Evolutionary conservation across 345 rosid species (phyloP), one percentile per base, ranked within the genome.

Genomic region (Durio zibethinus): DNA sequence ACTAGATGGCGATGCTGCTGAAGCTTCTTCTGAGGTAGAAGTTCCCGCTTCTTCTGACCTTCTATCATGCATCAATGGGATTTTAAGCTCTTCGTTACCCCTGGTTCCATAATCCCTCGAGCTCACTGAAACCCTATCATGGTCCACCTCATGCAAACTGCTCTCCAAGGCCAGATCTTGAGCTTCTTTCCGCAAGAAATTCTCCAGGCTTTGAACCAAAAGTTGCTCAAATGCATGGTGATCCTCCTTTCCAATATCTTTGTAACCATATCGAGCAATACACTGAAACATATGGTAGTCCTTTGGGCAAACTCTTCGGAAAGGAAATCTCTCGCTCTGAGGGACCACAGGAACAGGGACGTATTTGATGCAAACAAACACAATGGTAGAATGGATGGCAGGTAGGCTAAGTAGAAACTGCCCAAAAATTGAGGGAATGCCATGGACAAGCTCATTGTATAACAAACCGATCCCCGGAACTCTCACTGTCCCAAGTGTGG

Each of bases 231-330:
- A 96, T 53, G 86, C 86, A 33, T 77, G 86, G 63, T 92, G 93
- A 81, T 92, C 97, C 86, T 91, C 99, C 87, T 93, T 93, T 53
- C 94, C 80, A 0, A 91, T 83, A 60, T 96, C 99, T 83, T 92
- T 96, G 88, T 92, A 96, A 40, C 99, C 98, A 25, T 96, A 96
- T 60, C 99, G 86, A 9, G 99, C 97, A 9, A 96, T 66, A 25
- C 98, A 96, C 21, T 89, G 86, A 83, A 96, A 96, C 86, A 96
- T 89, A 80, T 92, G 99, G 84, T 96, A 93, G 88, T 93, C 99
- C 50, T 92, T 92, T 0, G 94, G 97, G 82, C 98, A 94, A 64
- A 91, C 89, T 79, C 99, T 82, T 62, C 98, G 88, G 70, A 96
- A 93, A 42, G 93, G 91, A 81, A 93, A 96, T 72, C 99, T 83